Evolutionary conservation across 1,139 yeast genomes (phyloP), one percentile per base, ranked within the genome.

Genomic region (Yamadazyma buinensis): DNA sequence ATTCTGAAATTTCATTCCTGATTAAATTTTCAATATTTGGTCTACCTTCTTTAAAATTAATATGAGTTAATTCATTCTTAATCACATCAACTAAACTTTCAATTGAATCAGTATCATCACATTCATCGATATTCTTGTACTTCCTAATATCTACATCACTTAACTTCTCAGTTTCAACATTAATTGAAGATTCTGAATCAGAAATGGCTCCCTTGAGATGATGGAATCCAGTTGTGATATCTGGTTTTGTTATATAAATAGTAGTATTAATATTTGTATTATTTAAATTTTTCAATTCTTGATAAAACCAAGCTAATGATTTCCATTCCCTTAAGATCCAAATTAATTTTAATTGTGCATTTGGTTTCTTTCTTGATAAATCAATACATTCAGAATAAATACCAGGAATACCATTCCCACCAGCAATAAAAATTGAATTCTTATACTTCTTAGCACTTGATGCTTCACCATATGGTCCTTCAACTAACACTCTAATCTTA

Each of bases 251-350:
- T 6, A 52, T 41, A 28, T 38, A 50, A 22, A 53, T 36, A 2
- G 50, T 49, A n/a, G 54, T 43, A 17, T 53, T 60, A 29, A 64
- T 54, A 12, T 46, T 46, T 1, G 61, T 46, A 12, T 44, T 36
- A 23, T 49, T 42, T 37, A 74, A 48, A 10, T 47, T 48, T 21
- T 48, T 41, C 26, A 77, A 52, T 45, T 77, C 79, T 15, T 64
- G 61, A 33, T 49, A 52, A 49, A 75, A 74, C 77, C 78, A 73
- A 4, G 52, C 46, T 26, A 75, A 47, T 2, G 70, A 54, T 23
- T 55, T 56, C 35, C 55, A 52, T 39, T 68, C 71, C 35, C 72
- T 60, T 8, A 73, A 57, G 13, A 70, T 59, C 84, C 84, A 77
- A 18, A 49, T 36, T 24, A 52, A 44, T 34, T 49, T 49, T 28